These are phyloP conservation scores for Fraxinus dipetala DNA, from an alignment of 305 asterid genomes.

Conservation along the genomic window DNA sequence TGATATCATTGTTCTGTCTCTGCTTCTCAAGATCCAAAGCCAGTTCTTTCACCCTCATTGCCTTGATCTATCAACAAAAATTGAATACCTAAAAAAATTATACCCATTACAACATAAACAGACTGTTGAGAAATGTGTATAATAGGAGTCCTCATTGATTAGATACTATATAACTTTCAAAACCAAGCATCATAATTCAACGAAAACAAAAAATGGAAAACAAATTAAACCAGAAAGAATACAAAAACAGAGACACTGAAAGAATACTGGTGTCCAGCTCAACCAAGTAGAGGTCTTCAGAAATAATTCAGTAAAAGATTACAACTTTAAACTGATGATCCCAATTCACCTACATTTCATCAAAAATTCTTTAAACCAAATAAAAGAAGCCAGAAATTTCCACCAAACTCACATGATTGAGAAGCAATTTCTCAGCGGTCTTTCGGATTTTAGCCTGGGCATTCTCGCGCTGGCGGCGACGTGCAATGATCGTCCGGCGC, in stretches of 20 bases:
- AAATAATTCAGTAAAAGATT: conserved; percentile 4
- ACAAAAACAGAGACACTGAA: not conserved
- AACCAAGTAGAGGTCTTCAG: conserved; percentile 8
- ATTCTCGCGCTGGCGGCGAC: conserved; percentile 96
- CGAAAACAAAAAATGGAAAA: not conserved
- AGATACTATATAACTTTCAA: not conserved
- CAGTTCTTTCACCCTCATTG: conserved; percentile 72
- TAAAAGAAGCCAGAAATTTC: not conserved
- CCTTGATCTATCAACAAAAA: conserved; percentile 56
- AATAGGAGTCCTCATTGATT: not conserved
- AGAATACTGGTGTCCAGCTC: not conserved
- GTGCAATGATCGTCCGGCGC: conserved; percentile 87
- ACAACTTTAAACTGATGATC: not conserved
- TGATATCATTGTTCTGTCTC: conserved; percentile 54
- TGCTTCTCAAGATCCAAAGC: conserved; percentile 76
- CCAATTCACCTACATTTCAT: not conserved
- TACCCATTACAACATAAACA: not conserved
- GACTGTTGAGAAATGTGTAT: not conserved
- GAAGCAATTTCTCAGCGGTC: conserved; percentile 95
- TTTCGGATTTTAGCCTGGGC: conserved; percentile 95
- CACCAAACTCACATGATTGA: conserved; percentile 67
- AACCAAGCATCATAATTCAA: not conserved
- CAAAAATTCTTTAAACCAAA: not conserved
- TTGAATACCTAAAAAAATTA: not conserved
- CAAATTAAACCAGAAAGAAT: not conserved